Evolutionary conservation across 108 stramenopile species (phyloP).

Genomic region (Nitzschia inconspicua): DNA sequence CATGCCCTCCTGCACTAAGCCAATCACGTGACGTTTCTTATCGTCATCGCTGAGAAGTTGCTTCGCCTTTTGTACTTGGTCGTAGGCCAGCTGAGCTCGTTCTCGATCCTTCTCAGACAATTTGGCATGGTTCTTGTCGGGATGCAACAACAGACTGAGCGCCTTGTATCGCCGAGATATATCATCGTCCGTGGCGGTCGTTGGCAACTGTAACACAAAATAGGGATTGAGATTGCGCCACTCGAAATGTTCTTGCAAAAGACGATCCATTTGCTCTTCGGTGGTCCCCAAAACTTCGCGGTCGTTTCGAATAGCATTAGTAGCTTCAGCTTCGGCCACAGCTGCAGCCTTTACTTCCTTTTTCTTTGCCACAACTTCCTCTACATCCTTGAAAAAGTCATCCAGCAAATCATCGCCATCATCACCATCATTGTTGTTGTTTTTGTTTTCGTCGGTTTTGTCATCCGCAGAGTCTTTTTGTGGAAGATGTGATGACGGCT

Average conservation of each 20-base stretch:
- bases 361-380: conserved; percentile 62
- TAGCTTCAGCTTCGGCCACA: conserved; percentile 30
- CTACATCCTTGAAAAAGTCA: conserved; percentile 86
- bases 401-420: conserved; percentile 63
- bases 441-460: conserved; percentile 15
- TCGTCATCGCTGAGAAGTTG: conserved; percentile 48
- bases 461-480: conserved; percentile 33
- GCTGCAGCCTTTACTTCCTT: conserved; percentile 25
- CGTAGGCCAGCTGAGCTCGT: conserved; percentile 72
- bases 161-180: conserved; percentile 82
- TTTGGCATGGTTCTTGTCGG: conserved; percentile 60
- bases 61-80: conserved; percentile 78
- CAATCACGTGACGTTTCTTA: conserved; percentile 48
- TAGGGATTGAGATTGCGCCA: conserved; percentile 90
- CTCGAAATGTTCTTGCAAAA: conserved; percentile 71
- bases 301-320: conserved; percentile 68
- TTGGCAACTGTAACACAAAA: conserved; percentile 64
- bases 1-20: conserved; percentile 72
- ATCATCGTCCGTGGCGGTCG: conserved; percentile 62
- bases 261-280: conserved; percentile 72
- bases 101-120: conserved; percentile 20
- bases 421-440: conserved; percentile 16
- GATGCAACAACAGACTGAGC: conserved; percentile 72
- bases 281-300: conserved; percentile 62
- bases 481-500: too few relatives aligned